phyloP scores from a whole-genome alignment of 2,329 filamentous ascomycete species.

The Ceratocystis ficicola region DNA sequence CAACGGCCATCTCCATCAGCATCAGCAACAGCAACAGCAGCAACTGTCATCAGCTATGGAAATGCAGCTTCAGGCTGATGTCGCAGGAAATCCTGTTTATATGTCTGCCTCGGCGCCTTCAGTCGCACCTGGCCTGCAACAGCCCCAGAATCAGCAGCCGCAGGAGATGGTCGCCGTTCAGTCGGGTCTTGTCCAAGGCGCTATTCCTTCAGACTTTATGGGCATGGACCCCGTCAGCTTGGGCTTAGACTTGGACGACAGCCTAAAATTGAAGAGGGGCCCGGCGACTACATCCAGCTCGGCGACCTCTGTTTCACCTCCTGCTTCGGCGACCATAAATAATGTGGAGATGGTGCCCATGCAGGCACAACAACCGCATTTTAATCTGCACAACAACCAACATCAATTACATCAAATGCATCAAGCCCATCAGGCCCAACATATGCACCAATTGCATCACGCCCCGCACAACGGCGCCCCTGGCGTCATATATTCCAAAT shows the following conservation, averaged over 20 bases:
- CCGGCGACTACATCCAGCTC: not conserved
- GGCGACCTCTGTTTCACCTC: not conserved
- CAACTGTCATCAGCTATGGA: constrained; percentile 11
- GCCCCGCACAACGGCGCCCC: not conserved
- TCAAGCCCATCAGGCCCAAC: not conserved
- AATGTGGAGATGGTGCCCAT: not conserved
- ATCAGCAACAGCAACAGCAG: constrained; percentile 2
- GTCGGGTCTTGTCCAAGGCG: not conserved
- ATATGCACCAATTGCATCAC: not conserved
- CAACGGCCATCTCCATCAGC: not conserved
- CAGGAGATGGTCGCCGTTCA: constrained; percentile 5
- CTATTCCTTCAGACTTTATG: constrained; percentile 2
- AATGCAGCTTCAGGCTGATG: constrained; percentile 16
- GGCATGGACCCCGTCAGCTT: constrained; percentile 8
- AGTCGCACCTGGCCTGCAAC: not conserved
- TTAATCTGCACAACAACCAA: not conserved
- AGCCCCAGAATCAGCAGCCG: not conserved
- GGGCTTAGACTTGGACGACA: not conserved
- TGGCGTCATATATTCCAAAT: not conserved
- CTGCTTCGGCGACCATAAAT: not conserved
- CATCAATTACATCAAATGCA: not conserved
- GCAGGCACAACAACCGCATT: not conserved
- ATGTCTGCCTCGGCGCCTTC: not conserved
- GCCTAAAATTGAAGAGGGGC: not conserved
- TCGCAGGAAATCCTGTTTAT: constrained; percentile 17